Base-by-base conservation (phyloP, 2,329 filamentous ascomycete genomes). In the Aureobasidium mangrovei region DNA sequence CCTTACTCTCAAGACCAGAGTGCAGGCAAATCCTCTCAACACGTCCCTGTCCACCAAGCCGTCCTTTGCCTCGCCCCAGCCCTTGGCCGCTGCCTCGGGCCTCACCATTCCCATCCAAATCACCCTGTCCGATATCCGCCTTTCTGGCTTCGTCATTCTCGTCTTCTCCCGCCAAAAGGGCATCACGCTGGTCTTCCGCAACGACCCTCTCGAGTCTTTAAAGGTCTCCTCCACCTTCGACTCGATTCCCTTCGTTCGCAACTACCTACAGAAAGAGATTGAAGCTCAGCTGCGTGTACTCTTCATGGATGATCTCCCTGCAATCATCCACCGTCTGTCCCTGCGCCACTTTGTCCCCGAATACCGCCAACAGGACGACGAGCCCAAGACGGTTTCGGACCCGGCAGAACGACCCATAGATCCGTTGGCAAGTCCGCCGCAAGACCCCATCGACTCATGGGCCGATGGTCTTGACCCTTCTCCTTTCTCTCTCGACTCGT, bases 211-310 rank as follows among this genome's bases (percentile, higher is more conserved):
- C 58, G 93, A 98, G 69, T 96, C 91, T 4, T 83, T 98, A 65
- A 97, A 96, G 74, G 93, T 98, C 61, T 97, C 91, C 0, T 97
- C 91, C 61, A 98, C 93, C 42, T 98, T 98, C 70, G 93, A 98
- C 74, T 95, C 91, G 9, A 98, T 98, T 64, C 91, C 93, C 42
- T 98, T 98, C 66, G 93, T 98, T 59, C 86, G 93, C 62, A 91
- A 98, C 70, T 97, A 97, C 69, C 75, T 98, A 55, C 93, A 98
- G 67, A 86, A 88, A 68, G 95, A 91, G 58, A 98, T 98, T 63
- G 93, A 98, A 72, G 86, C 82, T 49, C 93, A 97, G 70, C 73
- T 98, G 58, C 84, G 93, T 31, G 89, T 91, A 53, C 69, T 98
- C 60, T 95, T 98, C 77, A 97, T 97, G 90, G 91, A 98, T 60